Conservation (phyloP, 371 early-diverging fungal species). For the Mucor piriformis region DNA sequence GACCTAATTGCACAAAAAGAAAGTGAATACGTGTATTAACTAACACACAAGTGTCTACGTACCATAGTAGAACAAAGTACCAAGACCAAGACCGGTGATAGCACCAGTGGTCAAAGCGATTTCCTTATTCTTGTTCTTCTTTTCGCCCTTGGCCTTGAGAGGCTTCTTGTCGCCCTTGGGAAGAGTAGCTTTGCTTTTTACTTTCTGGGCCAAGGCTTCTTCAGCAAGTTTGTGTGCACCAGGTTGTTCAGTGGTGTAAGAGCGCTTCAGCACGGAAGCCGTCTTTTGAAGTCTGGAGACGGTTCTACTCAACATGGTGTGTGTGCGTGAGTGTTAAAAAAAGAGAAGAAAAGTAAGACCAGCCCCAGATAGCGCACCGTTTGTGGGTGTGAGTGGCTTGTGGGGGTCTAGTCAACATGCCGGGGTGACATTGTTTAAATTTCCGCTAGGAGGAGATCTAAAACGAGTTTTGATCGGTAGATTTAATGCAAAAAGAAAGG, state of each 20-base stretch:
- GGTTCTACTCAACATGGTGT: slow-evolving; percentile 22
- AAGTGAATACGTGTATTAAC: too few relatives aligned
- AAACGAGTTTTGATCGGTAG: background rate
- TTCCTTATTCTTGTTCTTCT: slow-evolving; percentile 21
- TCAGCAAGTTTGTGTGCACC: slow-evolving; percentile 42
- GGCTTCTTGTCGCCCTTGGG: slow-evolving; percentile 61
- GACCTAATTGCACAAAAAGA: too few relatives aligned
- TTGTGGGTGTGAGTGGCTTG: slow-evolving; percentile 18
- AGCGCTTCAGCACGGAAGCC: slow-evolving; percentile 12
- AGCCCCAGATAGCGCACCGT: too few relatives aligned
- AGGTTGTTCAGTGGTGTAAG: slow-evolving; percentile 10
- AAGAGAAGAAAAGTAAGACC: background rate
- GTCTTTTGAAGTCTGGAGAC: slow-evolving; percentile 15
- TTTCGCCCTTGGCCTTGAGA: slow-evolving; percentile 36
- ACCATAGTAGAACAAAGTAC: slow-evolving; percentile 38
- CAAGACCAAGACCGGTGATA: slow-evolving; percentile 26
- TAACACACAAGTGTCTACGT: too few relatives aligned
- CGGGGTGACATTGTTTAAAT: slow-evolving; percentile 3
- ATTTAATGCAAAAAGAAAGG: background rate
- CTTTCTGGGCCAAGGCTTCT: slow-evolving; percentile 54
- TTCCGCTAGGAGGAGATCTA: background rate
- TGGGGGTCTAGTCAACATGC: background rate
- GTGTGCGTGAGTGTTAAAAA: background rate
- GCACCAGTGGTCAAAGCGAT: slow-evolving; percentile 30
- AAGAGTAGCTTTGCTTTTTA: slow-evolving; percentile 39